Evolutionary conservation across 768 basidiomycete species (phyloP).

Genomic region (Hypholoma sublateritium): DNA sequence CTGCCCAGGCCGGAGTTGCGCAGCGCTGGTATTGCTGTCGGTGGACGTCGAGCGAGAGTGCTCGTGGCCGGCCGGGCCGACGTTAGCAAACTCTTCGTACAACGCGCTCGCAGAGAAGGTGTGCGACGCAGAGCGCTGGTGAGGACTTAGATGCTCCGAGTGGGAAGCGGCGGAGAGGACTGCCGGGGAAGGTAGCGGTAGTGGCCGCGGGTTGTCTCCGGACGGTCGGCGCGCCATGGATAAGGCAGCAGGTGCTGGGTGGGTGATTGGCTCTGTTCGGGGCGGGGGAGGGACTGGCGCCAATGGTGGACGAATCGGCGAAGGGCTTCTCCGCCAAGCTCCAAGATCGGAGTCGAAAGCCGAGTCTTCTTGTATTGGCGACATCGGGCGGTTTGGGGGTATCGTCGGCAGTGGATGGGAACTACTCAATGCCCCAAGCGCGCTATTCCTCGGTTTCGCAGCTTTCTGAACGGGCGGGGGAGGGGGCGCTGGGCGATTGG

Average conservation of each 20-base stretch:
- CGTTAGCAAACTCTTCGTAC: no score
- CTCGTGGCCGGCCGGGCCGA: no score
- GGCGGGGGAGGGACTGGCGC: neutral
- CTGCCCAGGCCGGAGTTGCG: neutral
- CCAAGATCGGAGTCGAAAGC: neutral
- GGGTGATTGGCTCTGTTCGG: no score
- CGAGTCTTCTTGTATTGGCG: neutral
- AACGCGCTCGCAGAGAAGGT: neutral
- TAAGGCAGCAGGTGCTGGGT: neutral
- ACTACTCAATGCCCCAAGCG: neutral
- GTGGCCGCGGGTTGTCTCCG: neutral
- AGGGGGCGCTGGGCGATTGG: neutral
- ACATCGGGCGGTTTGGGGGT: neutral
- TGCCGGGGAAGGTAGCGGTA: neutral
- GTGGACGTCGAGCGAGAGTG: neutral
- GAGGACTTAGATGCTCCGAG: no score
- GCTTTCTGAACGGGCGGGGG: neutral
- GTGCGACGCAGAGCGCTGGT: neutral
- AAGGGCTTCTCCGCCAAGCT: neutral
- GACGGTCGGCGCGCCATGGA: neutral
- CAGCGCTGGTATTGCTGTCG: neutral
- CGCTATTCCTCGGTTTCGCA: neutral
- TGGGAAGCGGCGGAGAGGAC: no score
- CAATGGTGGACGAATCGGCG: neutral
- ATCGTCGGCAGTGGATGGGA: neutral